Conservation (phyloP, 2,329 filamentous ascomycete genomes). For the Thelonectria blattea region DNA sequence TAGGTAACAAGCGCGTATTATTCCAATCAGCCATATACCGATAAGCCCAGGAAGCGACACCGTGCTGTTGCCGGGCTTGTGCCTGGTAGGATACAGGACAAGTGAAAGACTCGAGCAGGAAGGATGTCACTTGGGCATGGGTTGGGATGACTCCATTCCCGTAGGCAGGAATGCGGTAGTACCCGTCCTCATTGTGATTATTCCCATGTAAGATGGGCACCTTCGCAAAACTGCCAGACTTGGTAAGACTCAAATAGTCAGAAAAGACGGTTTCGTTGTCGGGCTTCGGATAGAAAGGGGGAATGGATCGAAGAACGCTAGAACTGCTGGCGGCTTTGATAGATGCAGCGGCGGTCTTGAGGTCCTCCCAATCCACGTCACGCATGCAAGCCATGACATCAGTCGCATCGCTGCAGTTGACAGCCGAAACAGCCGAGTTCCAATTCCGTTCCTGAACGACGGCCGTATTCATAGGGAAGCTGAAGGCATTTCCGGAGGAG, state of each 20-base stretch:
- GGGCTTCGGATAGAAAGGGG: slow-evolving; percentile 50
- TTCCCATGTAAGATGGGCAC: too few relatives aligned
- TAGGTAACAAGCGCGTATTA: slow-evolving; percentile 52
- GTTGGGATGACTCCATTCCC: too few relatives aligned
- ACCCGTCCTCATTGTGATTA: too few relatives aligned
- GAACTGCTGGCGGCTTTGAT: slow-evolving; percentile 43
- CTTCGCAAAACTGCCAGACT: too few relatives aligned
- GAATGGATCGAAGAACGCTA: slow-evolving; percentile 45
- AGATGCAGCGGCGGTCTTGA: slow-evolving; percentile 45
- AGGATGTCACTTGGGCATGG: too few relatives aligned
- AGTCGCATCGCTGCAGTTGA: slow-evolving; percentile 45
- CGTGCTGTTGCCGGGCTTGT: slow-evolving; percentile 44
- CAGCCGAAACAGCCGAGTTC: slow-evolving; percentile 46
- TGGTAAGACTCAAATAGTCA: too few relatives aligned
- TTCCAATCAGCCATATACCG: slow-evolving; percentile 57
- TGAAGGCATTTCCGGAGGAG: slow-evolving; percentile 53
- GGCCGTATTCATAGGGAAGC: slow-evolving; percentile 49
- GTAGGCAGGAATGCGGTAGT: too few relatives aligned
- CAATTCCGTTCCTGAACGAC: slow-evolving; percentile 48
- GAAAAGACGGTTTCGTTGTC: too few relatives aligned
- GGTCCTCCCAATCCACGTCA: slow-evolving; percentile 41
- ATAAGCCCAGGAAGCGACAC: slow-evolving; percentile 51
- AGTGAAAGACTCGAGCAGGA: too few relatives aligned
- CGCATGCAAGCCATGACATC: slow-evolving; percentile 48
- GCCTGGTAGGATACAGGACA: too few relatives aligned